A percentile compares a stretch with the other conserved stretches of the same genome.
Conservation (phyloP, 352 stramenopile species). For the Globisporangium heterothallicum region DNA sequence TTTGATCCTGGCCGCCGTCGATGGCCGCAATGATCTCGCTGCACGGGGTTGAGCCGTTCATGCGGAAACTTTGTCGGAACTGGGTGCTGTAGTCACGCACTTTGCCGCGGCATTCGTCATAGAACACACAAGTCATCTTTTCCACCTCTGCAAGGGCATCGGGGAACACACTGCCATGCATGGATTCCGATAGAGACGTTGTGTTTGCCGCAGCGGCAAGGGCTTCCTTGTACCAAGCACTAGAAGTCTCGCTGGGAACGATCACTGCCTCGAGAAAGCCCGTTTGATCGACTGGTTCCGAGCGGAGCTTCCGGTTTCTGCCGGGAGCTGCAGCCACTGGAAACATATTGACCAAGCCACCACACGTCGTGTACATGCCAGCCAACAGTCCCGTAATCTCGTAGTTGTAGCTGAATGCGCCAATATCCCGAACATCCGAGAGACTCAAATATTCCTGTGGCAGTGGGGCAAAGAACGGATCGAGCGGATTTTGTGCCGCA, state of each 20-base stretch:
- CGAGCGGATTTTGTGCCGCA: conserved; percentile 37
- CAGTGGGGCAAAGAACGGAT: conserved; percentile 50
- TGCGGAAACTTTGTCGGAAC: conserved; percentile 70
- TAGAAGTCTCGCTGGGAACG: conserved; percentile 34
- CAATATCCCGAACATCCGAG: conserved; percentile 71
- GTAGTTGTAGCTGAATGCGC: conserved; percentile 83
- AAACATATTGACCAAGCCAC: conserved; percentile 27
- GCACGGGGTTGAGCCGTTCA: conserved; percentile 53
- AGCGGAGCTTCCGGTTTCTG: conserved; percentile 22
- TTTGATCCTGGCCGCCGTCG: conserved; percentile 43
- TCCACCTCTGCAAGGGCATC: conserved; percentile 66
- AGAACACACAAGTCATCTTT: conserved; percentile 88
- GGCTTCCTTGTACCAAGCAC: conserved; percentile 48
- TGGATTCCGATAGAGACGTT: conserved; percentile 27
- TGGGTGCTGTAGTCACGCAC: conserved; percentile 56
- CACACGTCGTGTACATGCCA: conserved; percentile 72
- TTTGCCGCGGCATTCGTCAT: conserved; percentile 73
- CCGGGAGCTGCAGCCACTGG: conserved; percentile 6
- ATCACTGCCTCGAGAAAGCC: conserved; percentile 66
- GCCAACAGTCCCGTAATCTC: conserved; percentile 66
- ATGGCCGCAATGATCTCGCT: conserved; percentile 53
- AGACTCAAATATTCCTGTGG: conserved; percentile 61
- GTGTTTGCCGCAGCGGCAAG: conserved; percentile 39
- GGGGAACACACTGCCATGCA: conserved; percentile 24
- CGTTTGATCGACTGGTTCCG: conserved; percentile 10